Percentiles rank a stretch among this genome's conserved stretches.
Evolutionary conservation across 192 early-diverging fungal genomes (phyloP).

Genomic region (Rhizophagus clarus): DNA sequence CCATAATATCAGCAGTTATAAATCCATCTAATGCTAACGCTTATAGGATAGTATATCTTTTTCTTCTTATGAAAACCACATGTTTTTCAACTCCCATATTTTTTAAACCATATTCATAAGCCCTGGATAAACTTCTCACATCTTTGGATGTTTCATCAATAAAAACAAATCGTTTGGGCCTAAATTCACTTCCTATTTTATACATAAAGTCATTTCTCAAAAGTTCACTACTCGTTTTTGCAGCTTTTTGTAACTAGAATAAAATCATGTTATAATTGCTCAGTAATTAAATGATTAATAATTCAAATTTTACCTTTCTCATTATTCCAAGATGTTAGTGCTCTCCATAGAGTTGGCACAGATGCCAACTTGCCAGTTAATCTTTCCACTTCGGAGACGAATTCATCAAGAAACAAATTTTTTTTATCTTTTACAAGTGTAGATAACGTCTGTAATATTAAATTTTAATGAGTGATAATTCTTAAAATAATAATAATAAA

Average conservation of each 20-base stretch:
- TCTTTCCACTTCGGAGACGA: neutral
- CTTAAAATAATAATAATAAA: too few relatives aligned
- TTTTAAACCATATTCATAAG: conserved; percentile 3
- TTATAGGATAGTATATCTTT: conserved; percentile 5
- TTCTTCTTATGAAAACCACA: conserved; percentile 11
- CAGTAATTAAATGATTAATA: too few relatives aligned
- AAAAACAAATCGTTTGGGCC: neutral
- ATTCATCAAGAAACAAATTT: conserved; percentile 19
- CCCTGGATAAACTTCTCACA: neutral
- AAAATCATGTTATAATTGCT: too few relatives aligned
- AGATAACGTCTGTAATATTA: neutral
- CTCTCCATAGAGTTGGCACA: neutral
- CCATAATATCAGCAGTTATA: conserved; percentile 14
- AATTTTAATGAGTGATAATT: neutral
- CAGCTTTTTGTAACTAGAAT: neutral
- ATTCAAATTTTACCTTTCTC: neutral
- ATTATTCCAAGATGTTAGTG: neutral
- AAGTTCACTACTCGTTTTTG: conserved; percentile 3
- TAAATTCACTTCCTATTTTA: conserved; percentile 8
- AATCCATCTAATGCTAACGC: neutral
- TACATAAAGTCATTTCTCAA: neutral
- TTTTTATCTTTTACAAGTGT: neutral
- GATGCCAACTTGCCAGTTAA: neutral
- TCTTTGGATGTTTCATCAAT: conserved; percentile 12
- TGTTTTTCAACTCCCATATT: neutral